Conservation (phyloP, 2,329 filamentous ascomycete species). For the Cladosporium phlei region DNA sequence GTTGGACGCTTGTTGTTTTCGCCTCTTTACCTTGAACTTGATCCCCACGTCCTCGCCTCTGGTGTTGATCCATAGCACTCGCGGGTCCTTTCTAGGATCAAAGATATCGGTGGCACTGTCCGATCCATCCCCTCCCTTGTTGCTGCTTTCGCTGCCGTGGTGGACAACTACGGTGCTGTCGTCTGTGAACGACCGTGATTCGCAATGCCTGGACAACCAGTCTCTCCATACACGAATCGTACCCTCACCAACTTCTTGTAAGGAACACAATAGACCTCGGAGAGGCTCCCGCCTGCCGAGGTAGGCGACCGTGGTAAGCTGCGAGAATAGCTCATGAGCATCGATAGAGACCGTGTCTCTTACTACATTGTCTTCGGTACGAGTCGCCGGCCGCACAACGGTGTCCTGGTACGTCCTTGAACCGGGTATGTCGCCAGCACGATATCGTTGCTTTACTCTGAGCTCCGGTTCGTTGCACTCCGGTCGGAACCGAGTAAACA, state of each 20-base stretch:
- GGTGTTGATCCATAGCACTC: conserved; percentile 65
- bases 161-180: conserved; percentile 26
- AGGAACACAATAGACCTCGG: conserved; percentile 58
- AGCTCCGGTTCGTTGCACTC: conserved; percentile 50
- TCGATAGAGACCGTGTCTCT: conserved; percentile 62
- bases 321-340: conserved; percentile 66
- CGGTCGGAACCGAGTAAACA: conserved; percentile 70
- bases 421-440: conserved; percentile 45
- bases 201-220: conserved; percentile 57
- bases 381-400: conserved; percentile 15
- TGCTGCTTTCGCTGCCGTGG: conserved; percentile 20
- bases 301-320: conserved; percentile 65
- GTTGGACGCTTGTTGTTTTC: conserved; percentile 39
- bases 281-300: conserved; percentile 62
- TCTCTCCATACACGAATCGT: conserved; percentile 67
- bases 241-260: conserved; percentile 62
- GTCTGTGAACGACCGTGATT: conserved; percentile 28
- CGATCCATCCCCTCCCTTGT: neutral
- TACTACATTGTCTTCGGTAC: conserved; percentile 35
- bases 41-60: conserved; percentile 59
- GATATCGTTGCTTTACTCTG: conserved; percentile 37
- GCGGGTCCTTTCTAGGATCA: conserved; percentile 31
- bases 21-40: conserved; percentile 59
- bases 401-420: conserved; percentile 35
- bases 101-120: neutral